Evolutionary conservation across 169 alveolate genomes (phyloP).

Genomic region (Cryptosporidium bovis): DNA sequence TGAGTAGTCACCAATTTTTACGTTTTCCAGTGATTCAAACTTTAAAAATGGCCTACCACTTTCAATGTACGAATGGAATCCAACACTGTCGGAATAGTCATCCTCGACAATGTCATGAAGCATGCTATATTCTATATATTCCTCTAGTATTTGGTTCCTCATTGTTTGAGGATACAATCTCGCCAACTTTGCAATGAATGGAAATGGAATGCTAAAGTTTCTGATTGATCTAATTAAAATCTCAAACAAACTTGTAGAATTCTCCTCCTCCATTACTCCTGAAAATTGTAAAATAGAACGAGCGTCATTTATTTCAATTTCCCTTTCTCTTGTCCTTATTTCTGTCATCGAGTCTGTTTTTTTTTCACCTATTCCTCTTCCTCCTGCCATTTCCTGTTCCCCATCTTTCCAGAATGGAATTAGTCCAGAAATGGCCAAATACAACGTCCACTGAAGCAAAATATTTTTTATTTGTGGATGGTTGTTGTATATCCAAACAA

Average conservation of each 20-base stretch:
- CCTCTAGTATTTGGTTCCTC: slow-evolving; percentile 36
- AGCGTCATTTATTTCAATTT: not conserved
- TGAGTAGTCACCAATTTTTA: slow-evolving; percentile 15
- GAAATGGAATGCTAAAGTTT: slow-evolving; percentile 40
- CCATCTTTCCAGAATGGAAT: slow-evolving; percentile 46
- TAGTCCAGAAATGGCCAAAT: slow-evolving; percentile 51
- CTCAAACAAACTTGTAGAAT: slow-evolving; percentile 15
- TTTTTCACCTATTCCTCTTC: too few relatives aligned
- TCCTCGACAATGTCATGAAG: slow-evolving; percentile 59
- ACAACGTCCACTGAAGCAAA: slow-evolving; percentile 61
- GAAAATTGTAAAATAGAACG: slow-evolving; percentile 7
- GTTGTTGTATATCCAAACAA: slow-evolving; percentile 38
- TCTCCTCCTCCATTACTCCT: slow-evolving; percentile 24
- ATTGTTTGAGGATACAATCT: slow-evolving; percentile 16
- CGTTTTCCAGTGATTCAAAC: slow-evolving; percentile 44
- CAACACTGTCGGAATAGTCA: slow-evolving; percentile 45
- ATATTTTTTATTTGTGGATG: slow-evolving; percentile 30
- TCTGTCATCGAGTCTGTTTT: too few relatives aligned
- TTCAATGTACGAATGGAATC: slow-evolving; percentile 21
- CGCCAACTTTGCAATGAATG: slow-evolving; percentile 44
- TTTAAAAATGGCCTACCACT: slow-evolving; percentile 39
- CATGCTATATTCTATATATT: slow-evolving; percentile 50
- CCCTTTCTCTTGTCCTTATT: not conserved
- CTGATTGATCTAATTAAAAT: slow-evolving; percentile 10
- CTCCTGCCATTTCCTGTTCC: slow-evolving; percentile 14